Conservation (phyloP, 1,284 basidiomycete species). For the Sanghuangporus baumii region DNA sequence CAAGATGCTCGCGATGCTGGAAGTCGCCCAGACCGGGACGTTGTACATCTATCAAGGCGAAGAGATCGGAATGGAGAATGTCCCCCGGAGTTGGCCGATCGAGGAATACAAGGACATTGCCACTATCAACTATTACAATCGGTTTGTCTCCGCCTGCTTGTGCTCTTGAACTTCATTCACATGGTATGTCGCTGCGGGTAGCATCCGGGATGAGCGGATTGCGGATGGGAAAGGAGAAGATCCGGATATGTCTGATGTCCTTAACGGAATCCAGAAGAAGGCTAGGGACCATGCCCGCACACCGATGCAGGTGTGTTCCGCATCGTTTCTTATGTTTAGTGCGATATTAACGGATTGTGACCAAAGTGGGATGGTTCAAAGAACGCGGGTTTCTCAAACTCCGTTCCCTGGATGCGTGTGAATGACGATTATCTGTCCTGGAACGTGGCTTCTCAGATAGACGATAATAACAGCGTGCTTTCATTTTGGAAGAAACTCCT, state of each 20-base stretch:
- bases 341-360: neutral
- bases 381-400: conserved; percentile 58
- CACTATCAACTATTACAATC: conserved; percentile 43
- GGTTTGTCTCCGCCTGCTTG: conserved; percentile 28
- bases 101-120: conserved; percentile 70
- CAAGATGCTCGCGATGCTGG: conserved; percentile 60
- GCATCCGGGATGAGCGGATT: conserved; percentile 36
- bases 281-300: conserved; percentile 68
- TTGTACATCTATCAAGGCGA: conserved; percentile 72
- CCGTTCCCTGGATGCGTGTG: conserved; percentile 70
- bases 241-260: conserved; percentile 53
- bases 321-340: neutral
- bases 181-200: conserved; percentile 18
- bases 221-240: conserved; percentile 31
- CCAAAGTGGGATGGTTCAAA: conserved; percentile 51
- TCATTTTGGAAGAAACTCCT: conserved; percentile 57
- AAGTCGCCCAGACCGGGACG: conserved; percentile 60
- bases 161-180: neutral
- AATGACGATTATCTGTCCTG: conserved; percentile 62
- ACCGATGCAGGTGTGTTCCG: conserved; percentile 48
- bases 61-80: conserved; percentile 67
- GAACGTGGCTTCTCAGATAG: conserved; percentile 52
- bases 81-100: conserved; percentile 60
- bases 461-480: conserved; percentile 45
- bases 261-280: conserved; percentile 52